These are phyloP conservation scores for Fusarium chaquense DNA, from an alignment of 2,329 filamentous ascomycete species.

Conservation along the genomic window DNA sequence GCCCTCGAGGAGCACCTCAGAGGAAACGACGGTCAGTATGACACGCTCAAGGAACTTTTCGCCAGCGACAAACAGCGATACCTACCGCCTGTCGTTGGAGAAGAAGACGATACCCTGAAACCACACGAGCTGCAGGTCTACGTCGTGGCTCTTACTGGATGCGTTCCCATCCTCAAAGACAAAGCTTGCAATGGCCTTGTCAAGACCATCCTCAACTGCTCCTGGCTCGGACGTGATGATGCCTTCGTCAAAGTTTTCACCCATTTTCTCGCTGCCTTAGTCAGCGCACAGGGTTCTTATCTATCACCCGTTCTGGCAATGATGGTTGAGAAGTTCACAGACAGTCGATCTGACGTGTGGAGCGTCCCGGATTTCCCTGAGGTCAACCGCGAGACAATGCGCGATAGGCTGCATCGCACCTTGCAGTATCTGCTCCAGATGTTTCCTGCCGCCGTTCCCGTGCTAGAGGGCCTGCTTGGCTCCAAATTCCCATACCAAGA, in stretches of 20 bases:
- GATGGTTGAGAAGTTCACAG: conserved; percentile 82
- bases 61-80: conserved; percentile 61
- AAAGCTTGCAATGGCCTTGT: conserved; percentile 71
- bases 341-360: conserved; percentile 60
- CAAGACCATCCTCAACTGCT: conserved; percentile 68
- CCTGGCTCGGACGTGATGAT: conserved; percentile 74
- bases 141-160: conserved; percentile 72
- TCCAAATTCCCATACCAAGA: conserved; percentile 80
- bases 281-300: conserved; percentile 86
- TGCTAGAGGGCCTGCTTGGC: conserved; percentile 75
- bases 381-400: conserved; percentile 74
- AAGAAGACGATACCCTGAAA: conserved; percentile 63
- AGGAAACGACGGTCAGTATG: conserved; percentile 71
- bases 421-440: conserved; percentile 82
- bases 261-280: conserved; percentile 76
- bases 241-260: conserved; percentile 75
- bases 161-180: conserved; percentile 69
- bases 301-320: conserved; percentile 80
- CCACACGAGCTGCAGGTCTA: conserved; percentile 70
- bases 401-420: conserved; percentile 79
- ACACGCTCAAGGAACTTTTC: conserved; percentile 71
- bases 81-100: conserved; percentile 54
- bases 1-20: conserved; percentile 68
- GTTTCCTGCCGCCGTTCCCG: conserved; percentile 81
- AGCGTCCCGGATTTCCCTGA: conserved; percentile 65